These are phyloP conservation scores for Lotus japonicus DNA, from an alignment of 306 rosid genomes.

Conservation along the genomic window DNA sequence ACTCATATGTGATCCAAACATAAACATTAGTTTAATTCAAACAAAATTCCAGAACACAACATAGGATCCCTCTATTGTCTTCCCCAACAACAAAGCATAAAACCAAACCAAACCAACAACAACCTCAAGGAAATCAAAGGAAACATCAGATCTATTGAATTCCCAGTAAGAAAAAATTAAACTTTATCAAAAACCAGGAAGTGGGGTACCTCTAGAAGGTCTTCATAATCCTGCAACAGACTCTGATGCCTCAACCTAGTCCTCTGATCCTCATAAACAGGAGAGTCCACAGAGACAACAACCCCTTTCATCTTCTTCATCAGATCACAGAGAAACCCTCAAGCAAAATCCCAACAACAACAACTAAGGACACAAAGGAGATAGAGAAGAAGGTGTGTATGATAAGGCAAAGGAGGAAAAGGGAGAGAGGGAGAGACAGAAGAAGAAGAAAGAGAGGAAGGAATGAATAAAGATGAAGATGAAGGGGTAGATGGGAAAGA, in stretches of 20 bases:
- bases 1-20: conserved; percentile 1
- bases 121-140: neutral
- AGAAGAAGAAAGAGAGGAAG: neutral
- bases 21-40: neutral
- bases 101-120: neutral
- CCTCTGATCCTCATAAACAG: conserved; percentile 42
- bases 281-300: conserved; percentile 29
- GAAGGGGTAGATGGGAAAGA: neutral
- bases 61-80: neutral
- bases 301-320: conserved; percentile 77
- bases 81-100: neutral
- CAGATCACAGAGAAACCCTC: conserved; percentile 31
- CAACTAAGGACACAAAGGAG: neutral
- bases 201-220: conserved; percentile 49
- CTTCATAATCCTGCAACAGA: conserved; percentile 65
- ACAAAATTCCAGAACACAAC: neutral
- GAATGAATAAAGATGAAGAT: neutral
- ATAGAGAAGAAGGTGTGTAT: neutral
- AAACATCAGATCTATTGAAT: conserved; percentile 35
- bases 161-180: conserved; percentile 3
- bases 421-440: conserved; percentile 12
- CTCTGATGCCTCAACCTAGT: conserved; percentile 53
- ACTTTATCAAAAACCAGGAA: neutral
- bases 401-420: too few relatives aligned
- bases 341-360: neutral